Evolutionary conservation across 306 rosid genomes (phyloP).

Genomic region (Begonia peltatifolia): DNA sequence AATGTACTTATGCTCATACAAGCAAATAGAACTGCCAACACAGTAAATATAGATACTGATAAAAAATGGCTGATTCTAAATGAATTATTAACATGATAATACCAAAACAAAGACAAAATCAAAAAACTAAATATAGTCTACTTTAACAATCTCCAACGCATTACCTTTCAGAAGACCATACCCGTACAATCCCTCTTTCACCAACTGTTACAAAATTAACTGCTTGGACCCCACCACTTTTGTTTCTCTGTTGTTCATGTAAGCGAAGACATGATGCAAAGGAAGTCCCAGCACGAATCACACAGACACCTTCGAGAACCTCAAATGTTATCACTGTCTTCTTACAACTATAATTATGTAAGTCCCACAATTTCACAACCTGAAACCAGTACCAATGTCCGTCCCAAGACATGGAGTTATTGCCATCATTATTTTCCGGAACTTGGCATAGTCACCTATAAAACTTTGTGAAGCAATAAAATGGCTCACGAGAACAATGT

Average conservation of each 20-base stretch:
- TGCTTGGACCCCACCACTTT: conserved; percentile 29
- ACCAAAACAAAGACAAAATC: neutral
- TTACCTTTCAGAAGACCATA: conserved; percentile 95
- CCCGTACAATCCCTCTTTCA: conserved; percentile 68
- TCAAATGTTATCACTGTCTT: conserved; percentile 81
- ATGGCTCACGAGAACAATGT: no score
- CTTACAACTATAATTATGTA: conserved; percentile 56
- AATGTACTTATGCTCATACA: conserved; percentile 74
- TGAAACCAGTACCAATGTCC: conserved; percentile 24
- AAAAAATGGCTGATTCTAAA: neutral
- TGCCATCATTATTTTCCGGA: no score
- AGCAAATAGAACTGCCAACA: conserved; percentile 72
- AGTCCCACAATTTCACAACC: conserved; percentile 92
- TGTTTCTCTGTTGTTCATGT: conserved; percentile 16
- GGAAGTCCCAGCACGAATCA: conserved; percentile 30
- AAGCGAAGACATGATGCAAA: conserved; percentile 40
- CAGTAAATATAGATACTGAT: conserved; percentile 9
- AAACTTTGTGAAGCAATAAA: no score
- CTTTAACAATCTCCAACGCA: neutral
- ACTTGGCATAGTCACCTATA: no score
- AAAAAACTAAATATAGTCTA: neutral
- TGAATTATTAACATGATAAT: neutral
- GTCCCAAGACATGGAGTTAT: neutral
- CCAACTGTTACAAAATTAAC: conserved; percentile 70
- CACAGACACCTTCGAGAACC: conserved; percentile 78